These are phyloP conservation scores for Wallacemonas collosoma DNA, from an alignment of 208 protist species.

Conservation along the genomic window DNA sequence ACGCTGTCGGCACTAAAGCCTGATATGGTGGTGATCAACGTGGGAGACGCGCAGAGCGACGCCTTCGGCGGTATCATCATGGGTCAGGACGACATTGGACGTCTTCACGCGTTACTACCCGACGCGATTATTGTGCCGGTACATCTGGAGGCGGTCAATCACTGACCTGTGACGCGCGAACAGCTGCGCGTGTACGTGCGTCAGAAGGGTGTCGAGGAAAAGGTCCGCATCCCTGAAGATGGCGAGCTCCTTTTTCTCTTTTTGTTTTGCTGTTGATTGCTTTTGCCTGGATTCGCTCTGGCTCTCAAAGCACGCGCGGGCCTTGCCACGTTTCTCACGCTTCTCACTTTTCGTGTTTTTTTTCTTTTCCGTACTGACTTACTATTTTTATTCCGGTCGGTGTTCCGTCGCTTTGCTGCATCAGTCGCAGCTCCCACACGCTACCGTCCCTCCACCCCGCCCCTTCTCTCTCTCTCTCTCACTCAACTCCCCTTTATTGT, in stretches of 20 bases:
- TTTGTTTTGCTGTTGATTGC: background rate
- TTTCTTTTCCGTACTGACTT: background rate
- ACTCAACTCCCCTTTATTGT: too few species aligned
- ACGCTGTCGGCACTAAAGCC: conserved; percentile 19
- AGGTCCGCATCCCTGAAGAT: conserved; percentile 22
- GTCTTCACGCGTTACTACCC: conserved; percentile 12
- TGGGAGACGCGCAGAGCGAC: conserved; percentile 18
- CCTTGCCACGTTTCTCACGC: too few species aligned
- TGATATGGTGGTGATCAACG: conserved; percentile 25
- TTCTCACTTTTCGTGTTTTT: background rate
- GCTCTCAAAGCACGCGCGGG: too few species aligned
- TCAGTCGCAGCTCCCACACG: too few species aligned
- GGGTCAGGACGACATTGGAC: conserved; percentile 18
- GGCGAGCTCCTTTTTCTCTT: conserved; percentile 19
- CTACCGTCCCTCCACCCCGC: too few species aligned
- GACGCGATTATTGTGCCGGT: conserved; percentile 19
- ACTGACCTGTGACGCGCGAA: conserved; percentile 24
- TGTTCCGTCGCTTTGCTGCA: too few species aligned
- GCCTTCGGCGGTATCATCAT: conserved; percentile 24
- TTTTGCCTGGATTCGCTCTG: too few species aligned
- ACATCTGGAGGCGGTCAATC: conserved; percentile 26
- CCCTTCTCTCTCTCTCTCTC: too few species aligned
- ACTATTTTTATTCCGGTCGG: conserved; percentile 1
- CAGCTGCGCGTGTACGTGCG: conserved; percentile 20
- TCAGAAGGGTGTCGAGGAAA: conserved; percentile 16